Conservation (phyloP, 768 basidiomycete genomes). For the Phylloporus sp. region DNA sequence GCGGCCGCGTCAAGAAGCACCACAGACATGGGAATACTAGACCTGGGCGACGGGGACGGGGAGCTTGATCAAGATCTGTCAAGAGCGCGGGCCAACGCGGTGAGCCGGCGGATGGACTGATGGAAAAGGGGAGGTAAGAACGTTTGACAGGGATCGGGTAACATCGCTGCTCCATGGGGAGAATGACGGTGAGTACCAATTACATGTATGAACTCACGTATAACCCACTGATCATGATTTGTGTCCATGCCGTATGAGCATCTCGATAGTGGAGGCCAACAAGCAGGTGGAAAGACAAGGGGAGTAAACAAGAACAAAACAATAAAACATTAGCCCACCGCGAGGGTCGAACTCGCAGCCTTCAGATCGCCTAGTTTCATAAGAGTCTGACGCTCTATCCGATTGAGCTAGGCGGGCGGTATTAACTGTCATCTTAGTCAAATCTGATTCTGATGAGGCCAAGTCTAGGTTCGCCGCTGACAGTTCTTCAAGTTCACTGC, state of each 20-base stretch:
- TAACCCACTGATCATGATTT: background rate
- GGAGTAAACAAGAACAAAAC: too few relatives aligned
- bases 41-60: background rate
- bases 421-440: too few relatives aligned
- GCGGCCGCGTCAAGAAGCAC: background rate
- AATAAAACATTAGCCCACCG: conserved; percentile 50
- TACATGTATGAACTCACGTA: background rate
- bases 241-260: background rate
- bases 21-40: background rate
- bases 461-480: too few relatives aligned
- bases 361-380: conserved; percentile 47
- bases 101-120: background rate
- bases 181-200: background rate
- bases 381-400: conserved; percentile 68
- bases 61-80: background rate
- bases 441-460: too few relatives aligned
- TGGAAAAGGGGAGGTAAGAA: background rate
- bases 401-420: conserved; percentile 61
- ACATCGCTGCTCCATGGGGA: too few relatives aligned
- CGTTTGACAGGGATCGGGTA: background rate
- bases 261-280: too few relatives aligned
- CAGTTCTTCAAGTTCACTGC: too few relatives aligned
- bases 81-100: background rate
- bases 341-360: conserved; percentile 64
- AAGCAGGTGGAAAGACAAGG: background rate